Base-by-base conservation (phyloP, 2,329 filamentous ascomycete species). In the Fusarium subglutinans region DNA sequence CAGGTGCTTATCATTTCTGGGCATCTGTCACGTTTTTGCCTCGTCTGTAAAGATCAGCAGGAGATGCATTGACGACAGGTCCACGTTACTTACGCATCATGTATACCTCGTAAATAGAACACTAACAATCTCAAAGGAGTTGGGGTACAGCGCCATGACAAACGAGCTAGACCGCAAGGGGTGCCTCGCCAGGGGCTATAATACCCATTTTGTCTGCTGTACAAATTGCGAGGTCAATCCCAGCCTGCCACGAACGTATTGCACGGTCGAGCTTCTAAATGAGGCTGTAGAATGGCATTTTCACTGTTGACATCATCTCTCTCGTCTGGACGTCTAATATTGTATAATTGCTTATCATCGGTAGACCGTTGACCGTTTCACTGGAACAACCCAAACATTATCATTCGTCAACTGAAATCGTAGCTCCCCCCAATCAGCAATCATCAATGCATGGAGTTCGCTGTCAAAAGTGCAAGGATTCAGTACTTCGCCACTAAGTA, bases 21-120 rank as follows among this genome's bases (percentile, higher is more conserved):
- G 66, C 62, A 63, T 58, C 60, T 38, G 71, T 73, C 71, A 74
- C 50, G 48, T 57, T 58, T 66, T 60, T 60, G 41, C 66, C 66
- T 73, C 50, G 44, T 37, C 44, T 67, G n/a, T 38, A 58, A 55
- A 47, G 71, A 62, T 61, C 72, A 72, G 56, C 63, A 64, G 50
- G 58, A 68, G 64, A 64, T 40, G 57, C 38, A 57, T 59, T 28
- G 53, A 26, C 41, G 22, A 26, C 24, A 64, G 41, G 71, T 74
- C 43, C 20, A 33, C 11, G 13, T 13, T 71, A 74, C 72, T 45
- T 72, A 13, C 4, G 17, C 41, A 41, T 20, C 44, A 50, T 11
- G 72, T 74, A 74, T 15, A 61, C 44, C 54, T 63, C 60, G 66
- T 66, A 70, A 70, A 66, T 70, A 70, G 59, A 70, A 47, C 53